Evolutionary conservation across 805 yeast genomes (phyloP).

Genomic region (Teunomyces pallodes): DNA sequence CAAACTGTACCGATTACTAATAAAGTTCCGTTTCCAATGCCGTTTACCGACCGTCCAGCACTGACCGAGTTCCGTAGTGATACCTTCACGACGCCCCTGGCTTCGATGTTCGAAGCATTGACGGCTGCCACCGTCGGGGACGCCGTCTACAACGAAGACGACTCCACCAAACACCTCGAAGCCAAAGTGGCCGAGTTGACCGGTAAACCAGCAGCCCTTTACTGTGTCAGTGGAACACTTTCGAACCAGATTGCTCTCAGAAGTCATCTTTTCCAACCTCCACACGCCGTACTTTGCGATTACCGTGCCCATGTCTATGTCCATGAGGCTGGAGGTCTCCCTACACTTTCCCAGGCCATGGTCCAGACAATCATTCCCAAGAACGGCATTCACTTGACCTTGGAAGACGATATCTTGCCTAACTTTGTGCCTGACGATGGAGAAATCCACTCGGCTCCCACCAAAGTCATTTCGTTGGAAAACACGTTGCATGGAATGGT

Average conservation of each 20-base stretch:
- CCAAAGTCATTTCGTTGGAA: slow-evolving; percentile 42
- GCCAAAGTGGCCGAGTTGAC: slow-evolving; percentile 31
- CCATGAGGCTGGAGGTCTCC: slow-evolving; percentile 89
- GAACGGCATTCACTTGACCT: slow-evolving; percentile 72
- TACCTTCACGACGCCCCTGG: slow-evolving; percentile 86
- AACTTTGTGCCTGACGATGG: slow-evolving; percentile 53
- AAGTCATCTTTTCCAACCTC: slow-evolving; percentile 40
- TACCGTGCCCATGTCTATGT: slow-evolving; percentile 78
- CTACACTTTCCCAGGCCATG: slow-evolving; percentile 88
- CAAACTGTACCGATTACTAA: no score
- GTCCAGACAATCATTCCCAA: slow-evolving; percentile 77
- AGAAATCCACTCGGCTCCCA: slow-evolving; percentile 44
- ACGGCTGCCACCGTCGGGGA: slow-evolving; percentile 41
- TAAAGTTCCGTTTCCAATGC: neutral
- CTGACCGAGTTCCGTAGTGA: slow-evolving; percentile 55
- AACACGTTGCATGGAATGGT: slow-evolving; percentile 44
- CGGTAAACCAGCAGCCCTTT: slow-evolving; percentile 40
- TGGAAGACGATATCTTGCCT: slow-evolving; percentile 68
- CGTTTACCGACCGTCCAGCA: slow-evolving; percentile 19
- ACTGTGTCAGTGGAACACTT: slow-evolving; percentile 42
- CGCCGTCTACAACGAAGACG: slow-evolving; percentile 43
- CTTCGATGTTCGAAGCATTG: slow-evolving; percentile 36
- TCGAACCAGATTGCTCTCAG: slow-evolving; percentile 42
- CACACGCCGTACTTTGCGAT: slow-evolving; percentile 76
- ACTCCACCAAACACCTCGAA: slow-evolving; percentile 32